Evolutionary conservation across 768 basidiomycete genomes (phyloP), one percentile per base, ranked within the genome.

Genomic region (Lentinula detonsa): DNA sequence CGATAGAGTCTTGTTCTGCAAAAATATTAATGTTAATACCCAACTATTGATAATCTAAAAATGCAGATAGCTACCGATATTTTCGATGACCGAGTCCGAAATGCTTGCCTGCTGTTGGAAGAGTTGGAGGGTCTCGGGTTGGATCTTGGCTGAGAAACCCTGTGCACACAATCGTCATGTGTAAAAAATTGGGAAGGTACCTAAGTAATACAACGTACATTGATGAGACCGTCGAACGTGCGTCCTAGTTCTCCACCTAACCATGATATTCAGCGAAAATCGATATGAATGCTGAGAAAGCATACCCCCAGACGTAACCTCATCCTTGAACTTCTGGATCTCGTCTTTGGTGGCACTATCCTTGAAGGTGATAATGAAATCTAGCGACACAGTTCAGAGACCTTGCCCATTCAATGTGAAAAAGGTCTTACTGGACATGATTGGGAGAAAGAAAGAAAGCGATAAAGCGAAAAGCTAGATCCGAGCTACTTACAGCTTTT

Each of bases 301-400:
- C 70, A 56, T 61, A 78, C 82, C 81, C 57, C 76, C 74, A 5
- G 52, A 62, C 21, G 66, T 64, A 10, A 85, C 75, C 1, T 75
- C 69, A 0, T 71, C 62, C 6, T 69, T 74, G 61, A 76, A 83
- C 51, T 77, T 64, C 37, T 78, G 65, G 37, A 85, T 74, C 57
- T 77, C 68, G 8, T 75, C 77, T 40, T 71, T 54, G 31, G 77
- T 68, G 43, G 75, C 81, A 31, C 60, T 49, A 2, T 78, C 69
- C 69, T 84, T 85, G 74, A 86, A 85, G 6, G 82, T 75, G 45
- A 86, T 77, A 58, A 85, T 84, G 66, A 76, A 85, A 64, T 71
- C 83, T 85, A 67, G 28, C n/a, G 7, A 42, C 5, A 5, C 40
- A 18, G 28, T 35, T 35, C 31, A 40, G 16, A 37, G 56, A 49